Conservation (phyloP, 768 basidiomycete species). For the Amanita jacksonii region DNA sequence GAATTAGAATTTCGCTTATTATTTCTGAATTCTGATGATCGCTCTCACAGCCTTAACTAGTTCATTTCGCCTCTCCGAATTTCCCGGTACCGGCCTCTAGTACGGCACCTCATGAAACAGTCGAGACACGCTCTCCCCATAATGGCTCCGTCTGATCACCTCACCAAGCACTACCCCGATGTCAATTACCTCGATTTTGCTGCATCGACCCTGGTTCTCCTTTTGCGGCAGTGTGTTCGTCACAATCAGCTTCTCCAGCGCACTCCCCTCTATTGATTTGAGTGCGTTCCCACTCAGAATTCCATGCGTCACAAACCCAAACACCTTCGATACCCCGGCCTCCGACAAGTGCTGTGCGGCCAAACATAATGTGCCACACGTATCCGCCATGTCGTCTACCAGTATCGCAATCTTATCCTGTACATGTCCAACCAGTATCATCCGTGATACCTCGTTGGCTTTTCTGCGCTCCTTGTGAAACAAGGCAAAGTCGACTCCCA, state of each 20-base stretch:
- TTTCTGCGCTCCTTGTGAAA: conserved; percentile 99
- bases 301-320: conserved; percentile 94
- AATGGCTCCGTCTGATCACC: conserved; percentile 92
- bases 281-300: conserved; percentile 89
- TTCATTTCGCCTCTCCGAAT: neutral
- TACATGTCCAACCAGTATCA: conserved; percentile 93
- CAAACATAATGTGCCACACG: conserved; percentile 87
- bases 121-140: conserved; percentile 90
- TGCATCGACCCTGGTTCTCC: conserved; percentile 59
- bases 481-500: conserved; percentile 95
- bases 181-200: conserved; percentile 89
- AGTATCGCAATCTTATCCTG: conserved; percentile 89
- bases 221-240: conserved; percentile 96
- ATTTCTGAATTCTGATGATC: too few relatives aligned
- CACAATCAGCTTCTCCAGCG: conserved; percentile 89
- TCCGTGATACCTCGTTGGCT: conserved; percentile 89
- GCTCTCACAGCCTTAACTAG: conserved; percentile 7
- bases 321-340: conserved; percentile 78
- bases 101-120: conserved; percentile 87
- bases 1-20: conserved; percentile 9
- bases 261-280: conserved; percentile 56
- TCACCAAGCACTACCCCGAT: conserved; percentile 92
- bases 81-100: conserved; percentile 25
- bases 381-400: conserved; percentile 98
- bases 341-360: conserved; percentile 85